Conservation (phyloP, 2,329 filamentous ascomycete genomes). For the Curvularia eragrostidis region DNA sequence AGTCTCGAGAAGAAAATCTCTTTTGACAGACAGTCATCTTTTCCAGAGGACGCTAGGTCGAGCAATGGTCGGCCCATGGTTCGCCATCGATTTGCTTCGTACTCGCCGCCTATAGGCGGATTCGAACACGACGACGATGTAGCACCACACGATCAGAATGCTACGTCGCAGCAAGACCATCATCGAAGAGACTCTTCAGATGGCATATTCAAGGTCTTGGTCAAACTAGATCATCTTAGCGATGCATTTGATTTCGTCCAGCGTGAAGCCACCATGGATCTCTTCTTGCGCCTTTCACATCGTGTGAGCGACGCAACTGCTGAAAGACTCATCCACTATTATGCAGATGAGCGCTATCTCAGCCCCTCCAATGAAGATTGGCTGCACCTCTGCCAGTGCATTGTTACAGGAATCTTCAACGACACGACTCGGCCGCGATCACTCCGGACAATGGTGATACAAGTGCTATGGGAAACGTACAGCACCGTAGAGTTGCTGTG, state of each 20-base stretch:
- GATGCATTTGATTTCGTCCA: slow-evolving; percentile 63
- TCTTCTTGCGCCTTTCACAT: slow-evolving; percentile 68
- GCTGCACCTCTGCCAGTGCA: slow-evolving; percentile 67
- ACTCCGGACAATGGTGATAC: slow-evolving; percentile 68
- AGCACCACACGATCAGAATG: slow-evolving; percentile 21
- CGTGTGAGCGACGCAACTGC: slow-evolving; percentile 70
- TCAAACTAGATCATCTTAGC: slow-evolving; percentile 40
- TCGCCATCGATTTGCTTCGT: background rate
- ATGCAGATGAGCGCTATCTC: slow-evolving; percentile 72
- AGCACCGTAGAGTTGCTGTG: slow-evolving; percentile 62
- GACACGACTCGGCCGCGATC: slow-evolving; percentile 66
- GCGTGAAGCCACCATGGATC: slow-evolving; percentile 69
- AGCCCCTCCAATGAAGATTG: slow-evolving; percentile 74
- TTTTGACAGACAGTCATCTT: slow-evolving; percentile 12
- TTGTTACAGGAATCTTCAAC: slow-evolving; percentile 69
- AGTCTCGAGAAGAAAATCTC: slow-evolving; percentile 54
- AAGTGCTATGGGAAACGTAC: slow-evolving; percentile 62
- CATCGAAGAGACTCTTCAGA: slow-evolving; percentile 30
- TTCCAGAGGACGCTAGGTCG: slow-evolving; percentile 18
- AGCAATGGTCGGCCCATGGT: slow-evolving; percentile 12
- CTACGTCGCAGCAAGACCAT: slow-evolving; percentile 13
- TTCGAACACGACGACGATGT: slow-evolving; percentile 23
- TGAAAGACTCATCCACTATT: slow-evolving; percentile 70
- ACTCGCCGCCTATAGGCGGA: slow-evolving; percentile 16
- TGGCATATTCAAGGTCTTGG: slow-evolving; percentile 36